Evolutionary conservation across 306 rosid species (phyloP).

Genomic region (Cicer yamashitae): DNA sequence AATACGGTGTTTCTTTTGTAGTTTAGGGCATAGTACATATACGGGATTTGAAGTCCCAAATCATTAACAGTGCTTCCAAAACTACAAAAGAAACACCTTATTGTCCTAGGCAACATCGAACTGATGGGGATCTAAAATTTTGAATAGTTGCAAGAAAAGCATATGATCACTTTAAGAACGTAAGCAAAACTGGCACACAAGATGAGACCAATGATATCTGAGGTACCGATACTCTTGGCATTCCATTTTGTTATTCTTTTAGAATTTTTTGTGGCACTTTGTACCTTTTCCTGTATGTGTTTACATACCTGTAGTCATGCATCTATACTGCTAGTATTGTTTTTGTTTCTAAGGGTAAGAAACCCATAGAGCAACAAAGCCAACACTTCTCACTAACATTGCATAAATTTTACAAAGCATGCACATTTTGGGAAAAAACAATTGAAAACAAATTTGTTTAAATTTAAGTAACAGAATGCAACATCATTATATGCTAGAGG

Average conservation of each 20-base stretch:
- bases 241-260: slow-evolving; percentile 2
- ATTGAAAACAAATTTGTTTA: slow-evolving; percentile 1
- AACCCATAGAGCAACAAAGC: background rate
- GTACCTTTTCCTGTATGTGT: background rate
- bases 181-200: background rate
- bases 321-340: background rate
- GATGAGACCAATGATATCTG: background rate
- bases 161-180: slow-evolving; percentile 10
- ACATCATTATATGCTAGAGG: slow-evolving; percentile 6
- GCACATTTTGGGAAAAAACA: slow-evolving; percentile 13
- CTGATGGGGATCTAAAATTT: background rate
- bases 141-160: background rate
- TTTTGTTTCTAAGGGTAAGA: background rate
- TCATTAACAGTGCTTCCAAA: background rate
- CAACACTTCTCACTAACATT: background rate
- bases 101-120: background rate
- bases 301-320: slow-evolving; percentile 2
- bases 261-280: background rate
- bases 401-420: slow-evolving; percentile 3
- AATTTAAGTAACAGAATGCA: slow-evolving; percentile 31
- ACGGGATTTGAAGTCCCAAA: background rate
- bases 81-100: background rate
- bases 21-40: background rate
- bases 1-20: background rate
- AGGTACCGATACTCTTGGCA: background rate